A percentile compares a stretch with the other conserved stretches of the same genome.
These are phyloP conservation scores for Salicornia ramosissima DNA, from an alignment of 148 eudicot genomes.

Conservation along the genomic window DNA sequence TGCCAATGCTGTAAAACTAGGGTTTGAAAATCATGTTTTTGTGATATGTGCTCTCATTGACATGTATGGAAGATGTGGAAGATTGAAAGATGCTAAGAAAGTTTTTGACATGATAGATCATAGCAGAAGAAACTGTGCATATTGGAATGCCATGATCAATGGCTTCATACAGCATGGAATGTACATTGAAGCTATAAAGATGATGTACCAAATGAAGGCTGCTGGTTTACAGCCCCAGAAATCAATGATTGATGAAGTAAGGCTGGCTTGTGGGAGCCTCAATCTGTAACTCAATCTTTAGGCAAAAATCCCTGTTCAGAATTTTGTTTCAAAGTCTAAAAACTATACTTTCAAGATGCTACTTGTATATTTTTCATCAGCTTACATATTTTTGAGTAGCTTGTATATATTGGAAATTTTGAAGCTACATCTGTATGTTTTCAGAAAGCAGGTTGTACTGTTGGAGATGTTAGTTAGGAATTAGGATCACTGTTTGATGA, in stretches of 20 bases:
- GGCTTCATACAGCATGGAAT: conserved; percentile 43
- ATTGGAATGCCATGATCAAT: conserved; percentile 72
- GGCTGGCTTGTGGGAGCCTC: conserved; percentile 42
- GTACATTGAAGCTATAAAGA: conserved; percentile 52
- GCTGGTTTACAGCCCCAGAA: conserved; percentile 53
- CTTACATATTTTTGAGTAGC: background rate
- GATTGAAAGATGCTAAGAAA: conserved; percentile 40
- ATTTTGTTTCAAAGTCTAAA: no score
- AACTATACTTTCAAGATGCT: background rate
- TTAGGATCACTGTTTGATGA: no score
- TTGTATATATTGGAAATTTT: background rate
- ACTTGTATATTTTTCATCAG: background rate
- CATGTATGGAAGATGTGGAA: conserved; percentile 61
- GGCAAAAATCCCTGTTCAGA: background rate
- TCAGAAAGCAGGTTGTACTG: background rate
- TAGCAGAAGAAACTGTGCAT: conserved; percentile 33
- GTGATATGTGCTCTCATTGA: conserved; percentile 66
- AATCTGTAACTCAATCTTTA: background rate
- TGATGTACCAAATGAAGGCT: conserved; percentile 63
- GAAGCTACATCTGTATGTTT: background rate
- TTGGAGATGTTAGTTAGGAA: no score
- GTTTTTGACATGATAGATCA: conserved; percentile 35
- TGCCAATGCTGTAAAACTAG: conserved; percentile 52
- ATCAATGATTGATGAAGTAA: conserved; percentile 47
- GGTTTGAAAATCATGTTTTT: conserved; percentile 36